Percentiles rank a stretch among this genome's conserved stretches.
phyloP scores from a whole-genome alignment of 768 basidiomycete species.

The Calocera cornea region DNA sequence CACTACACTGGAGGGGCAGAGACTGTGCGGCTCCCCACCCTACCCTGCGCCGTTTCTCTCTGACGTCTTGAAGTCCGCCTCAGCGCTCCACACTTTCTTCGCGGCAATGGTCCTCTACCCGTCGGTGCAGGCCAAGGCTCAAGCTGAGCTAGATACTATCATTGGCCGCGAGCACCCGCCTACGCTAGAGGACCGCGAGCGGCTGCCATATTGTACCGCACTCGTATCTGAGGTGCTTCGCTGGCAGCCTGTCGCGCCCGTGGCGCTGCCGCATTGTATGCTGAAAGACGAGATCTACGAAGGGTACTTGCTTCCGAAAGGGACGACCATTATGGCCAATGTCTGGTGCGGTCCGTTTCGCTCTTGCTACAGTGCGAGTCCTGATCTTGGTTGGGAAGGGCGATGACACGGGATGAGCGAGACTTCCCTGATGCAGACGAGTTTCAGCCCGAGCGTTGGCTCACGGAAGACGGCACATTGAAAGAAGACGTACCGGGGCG shows the following conservation, averaged over 20 bases:
- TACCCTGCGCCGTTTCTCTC: too few relatives aligned
- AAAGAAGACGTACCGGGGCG: too few relatives aligned
- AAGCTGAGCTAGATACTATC: conserved; percentile 18
- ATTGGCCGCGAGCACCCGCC: conserved; percentile 16
- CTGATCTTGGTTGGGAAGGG: neutral
- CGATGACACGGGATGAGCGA: neutral
- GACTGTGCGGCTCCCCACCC: too few relatives aligned
- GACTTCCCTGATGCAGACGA: neutral
- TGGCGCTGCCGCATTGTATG: conserved; percentile 13
- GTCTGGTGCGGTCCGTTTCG: too few relatives aligned
- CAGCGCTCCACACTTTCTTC: conserved; percentile 15
- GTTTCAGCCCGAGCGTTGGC: neutral
- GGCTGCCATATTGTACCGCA: neutral
- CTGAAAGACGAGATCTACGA: conserved; percentile 19
- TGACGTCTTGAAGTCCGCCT: too few relatives aligned
- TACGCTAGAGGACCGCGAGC: neutral
- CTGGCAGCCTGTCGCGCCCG: neutral
- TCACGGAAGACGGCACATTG: neutral
- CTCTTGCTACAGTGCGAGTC: too few relatives aligned
- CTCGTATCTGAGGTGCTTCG: neutral
- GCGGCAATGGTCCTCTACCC: conserved; percentile 18
- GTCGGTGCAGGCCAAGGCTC: conserved; percentile 17
- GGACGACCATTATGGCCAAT: conserved; percentile 15
- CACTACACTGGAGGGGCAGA: too few relatives aligned
- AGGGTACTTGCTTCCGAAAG: conserved; percentile 21